Evolutionary conservation across 306 rosid species (phyloP).

Genomic region (Prunus fruticosa): DNA sequence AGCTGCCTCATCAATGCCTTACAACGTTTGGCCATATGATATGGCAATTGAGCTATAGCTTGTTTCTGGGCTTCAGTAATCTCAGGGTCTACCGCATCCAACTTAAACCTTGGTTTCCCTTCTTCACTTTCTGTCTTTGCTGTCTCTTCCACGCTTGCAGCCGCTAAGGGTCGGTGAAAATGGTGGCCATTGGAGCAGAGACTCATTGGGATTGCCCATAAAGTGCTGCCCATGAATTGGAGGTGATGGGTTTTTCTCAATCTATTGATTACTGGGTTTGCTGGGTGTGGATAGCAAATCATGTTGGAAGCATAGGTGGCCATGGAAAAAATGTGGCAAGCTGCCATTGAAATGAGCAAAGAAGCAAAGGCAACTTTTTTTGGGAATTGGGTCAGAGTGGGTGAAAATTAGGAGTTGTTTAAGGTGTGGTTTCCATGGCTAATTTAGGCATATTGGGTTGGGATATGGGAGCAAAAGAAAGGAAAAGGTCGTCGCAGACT

Average conservation of each 20-base stretch:
- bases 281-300: constrained; percentile 25
- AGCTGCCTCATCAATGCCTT: constrained; percentile 79
- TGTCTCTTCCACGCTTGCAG: constrained; percentile 30
- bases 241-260: constrained; percentile 17
- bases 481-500: background rate
- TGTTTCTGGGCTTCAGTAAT: constrained; percentile 50
- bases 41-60: constrained; percentile 60
- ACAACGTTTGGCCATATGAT: constrained; percentile 63
- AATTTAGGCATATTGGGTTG: too few species aligned
- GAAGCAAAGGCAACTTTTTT: background rate
- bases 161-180: constrained; percentile 25
- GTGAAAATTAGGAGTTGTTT: background rate
- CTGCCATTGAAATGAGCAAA: background rate
- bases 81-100: constrained; percentile 46
- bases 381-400: background rate
- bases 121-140: constrained; percentile 23
- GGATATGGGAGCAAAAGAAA: too few species aligned
- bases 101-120: constrained; percentile 46
- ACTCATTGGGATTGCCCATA: constrained; percentile 17
- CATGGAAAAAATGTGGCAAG: constrained; percentile 18
- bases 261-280: constrained; percentile 23
- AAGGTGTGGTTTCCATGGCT: too few species aligned
- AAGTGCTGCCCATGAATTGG: background rate
- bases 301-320: constrained; percentile 34
- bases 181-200: constrained; percentile 16